Base-by-base conservation (phyloP, 2,329 filamentous ascomycete species). In the Nemania sp. region DNA sequence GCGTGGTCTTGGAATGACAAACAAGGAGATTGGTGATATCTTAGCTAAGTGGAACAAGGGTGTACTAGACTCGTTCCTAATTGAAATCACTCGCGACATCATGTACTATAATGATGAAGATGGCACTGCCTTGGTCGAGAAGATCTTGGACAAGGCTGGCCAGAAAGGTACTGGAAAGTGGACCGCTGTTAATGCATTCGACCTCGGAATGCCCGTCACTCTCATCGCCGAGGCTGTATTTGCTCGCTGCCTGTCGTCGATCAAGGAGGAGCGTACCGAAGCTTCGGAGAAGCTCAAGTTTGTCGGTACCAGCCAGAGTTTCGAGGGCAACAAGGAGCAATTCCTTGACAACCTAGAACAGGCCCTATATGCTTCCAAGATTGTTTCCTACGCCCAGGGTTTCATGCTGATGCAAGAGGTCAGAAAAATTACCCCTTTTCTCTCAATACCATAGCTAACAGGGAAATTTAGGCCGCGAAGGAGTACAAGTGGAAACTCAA, bases 81-180 rank as follows among this genome's bases (percentile, higher is more conserved):
- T 99, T 77, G 96, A 99, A 84, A 99, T 99, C 81, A 99, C 96
- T 79, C 93, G 94, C 74, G 96, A 99, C 81, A 97, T 99, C 82
- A 93, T 99, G 87, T 96, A 97, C 88, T 98, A 88, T 90, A 97
- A 97, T 83, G 96, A 99, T 78, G 94, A 97, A 59, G 95, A 98
- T 77, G 93, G 92, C 79, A 90, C 87, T 70, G 87, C 96, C 56
- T 91, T 99, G 68, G 92, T 99, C 69, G 96, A 99, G 90, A 99
- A 98, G 91, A 98, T 99, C 77, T 89, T 98, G 73, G 96, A 99
- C 87, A 92, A 95, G 85, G 96, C 96, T 79, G 96, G 96, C 77
- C 96, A 99, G 88, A 99, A 99, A 88, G 96, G 96, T 85, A 98
- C 96, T 76, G 96, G 96, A 85, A 98, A 99, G 89, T 99, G 96